Conservation (phyloP, 208 protist species). For the Crithidia acanthocephali region DNA sequence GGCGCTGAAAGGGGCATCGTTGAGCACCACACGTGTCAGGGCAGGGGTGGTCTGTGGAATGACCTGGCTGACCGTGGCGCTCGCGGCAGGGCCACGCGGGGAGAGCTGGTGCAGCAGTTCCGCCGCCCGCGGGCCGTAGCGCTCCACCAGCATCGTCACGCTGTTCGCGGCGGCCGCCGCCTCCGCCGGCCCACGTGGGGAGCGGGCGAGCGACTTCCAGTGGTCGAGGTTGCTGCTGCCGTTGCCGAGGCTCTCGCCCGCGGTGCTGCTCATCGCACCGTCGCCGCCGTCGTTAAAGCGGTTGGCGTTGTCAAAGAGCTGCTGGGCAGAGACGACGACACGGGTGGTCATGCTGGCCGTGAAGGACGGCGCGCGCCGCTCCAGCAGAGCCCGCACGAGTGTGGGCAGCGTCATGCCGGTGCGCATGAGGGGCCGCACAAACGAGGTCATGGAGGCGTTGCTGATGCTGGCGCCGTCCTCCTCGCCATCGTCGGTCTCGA, state of each 20-base stretch:
- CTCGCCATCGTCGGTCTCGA: not conserved
- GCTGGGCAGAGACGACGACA: conserved; percentile 4
- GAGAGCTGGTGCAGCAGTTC: conserved; percentile 32
- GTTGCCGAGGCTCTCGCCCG: not conserved
- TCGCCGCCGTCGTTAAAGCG: not conserved
- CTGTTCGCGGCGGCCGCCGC: conserved; percentile 3
- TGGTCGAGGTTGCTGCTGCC: not conserved
- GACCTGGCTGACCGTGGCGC: conserved; percentile 27
- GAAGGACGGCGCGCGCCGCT: conserved; percentile 9
- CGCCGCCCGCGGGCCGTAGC: conserved; percentile 20
- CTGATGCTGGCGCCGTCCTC: not conserved
- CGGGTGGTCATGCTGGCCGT: conserved; percentile 5
- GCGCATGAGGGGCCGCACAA: conserved; percentile 24
- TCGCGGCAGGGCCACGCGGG: conserved; percentile 26
- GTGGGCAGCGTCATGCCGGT: conserved; percentile 31
- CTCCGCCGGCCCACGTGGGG: conserved; percentile 2
- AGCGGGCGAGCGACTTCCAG: conserved; percentile 5
- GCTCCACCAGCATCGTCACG: conserved; percentile 17
- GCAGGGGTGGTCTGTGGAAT: conserved; percentile 19
- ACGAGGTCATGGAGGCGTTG: conserved; percentile 7
- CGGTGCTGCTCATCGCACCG: not conserved
- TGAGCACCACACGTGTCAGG: conserved; percentile 24
- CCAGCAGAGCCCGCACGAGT: conserved; percentile 21
- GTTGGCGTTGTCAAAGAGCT: not conserved
- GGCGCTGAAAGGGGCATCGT: not conserved